Evolutionary conservation across 1,139 yeast species (phyloP).

Genomic region (Eremothecium cymbalariae): DNA sequence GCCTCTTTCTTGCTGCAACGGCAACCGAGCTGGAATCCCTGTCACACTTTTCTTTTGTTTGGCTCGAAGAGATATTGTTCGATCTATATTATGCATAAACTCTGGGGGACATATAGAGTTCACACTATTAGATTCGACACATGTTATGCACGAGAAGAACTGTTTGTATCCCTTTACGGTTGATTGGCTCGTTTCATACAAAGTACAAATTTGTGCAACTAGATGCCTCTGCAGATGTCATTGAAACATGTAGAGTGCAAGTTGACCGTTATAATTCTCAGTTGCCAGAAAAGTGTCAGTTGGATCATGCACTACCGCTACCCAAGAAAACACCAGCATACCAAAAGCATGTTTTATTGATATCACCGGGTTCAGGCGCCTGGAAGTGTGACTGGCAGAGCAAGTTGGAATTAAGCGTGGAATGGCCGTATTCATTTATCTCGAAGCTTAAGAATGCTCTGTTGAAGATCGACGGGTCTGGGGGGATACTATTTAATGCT

Average conservation of each 20-base stretch:
- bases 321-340: conserved; percentile 17
- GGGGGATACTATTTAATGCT: conserved; percentile 19
- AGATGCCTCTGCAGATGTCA: conserved; percentile 4
- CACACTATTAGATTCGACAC: too few species aligned
- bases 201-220: conserved; percentile 10
- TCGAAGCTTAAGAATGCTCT: conserved; percentile 13
- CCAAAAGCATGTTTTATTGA: conserved; percentile 19
- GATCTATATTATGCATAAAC: too few species aligned
- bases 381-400: conserved; percentile 20
- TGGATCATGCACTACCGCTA: conserved; percentile 12
- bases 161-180: too few species aligned
- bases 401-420: conserved; percentile 17
- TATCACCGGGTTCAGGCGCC: conserved; percentile 16
- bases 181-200: conserved; percentile 12
- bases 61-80: too few species aligned
- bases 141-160: too few species aligned
- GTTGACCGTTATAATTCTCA: conserved; percentile 11
- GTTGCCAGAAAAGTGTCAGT: conserved; percentile 10
- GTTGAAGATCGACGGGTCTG: conserved; percentile 11
- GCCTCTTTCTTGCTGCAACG: background rate
- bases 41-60: too few species aligned
- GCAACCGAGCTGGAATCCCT: too few species aligned
- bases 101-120: too few species aligned
- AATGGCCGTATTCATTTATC: conserved; percentile 18
- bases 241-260: conserved; percentile 13